phyloP scores from a whole-genome alignment of 2,329 filamentous ascomycete species.

The Aspergillus ochraceoroseus region DNA sequence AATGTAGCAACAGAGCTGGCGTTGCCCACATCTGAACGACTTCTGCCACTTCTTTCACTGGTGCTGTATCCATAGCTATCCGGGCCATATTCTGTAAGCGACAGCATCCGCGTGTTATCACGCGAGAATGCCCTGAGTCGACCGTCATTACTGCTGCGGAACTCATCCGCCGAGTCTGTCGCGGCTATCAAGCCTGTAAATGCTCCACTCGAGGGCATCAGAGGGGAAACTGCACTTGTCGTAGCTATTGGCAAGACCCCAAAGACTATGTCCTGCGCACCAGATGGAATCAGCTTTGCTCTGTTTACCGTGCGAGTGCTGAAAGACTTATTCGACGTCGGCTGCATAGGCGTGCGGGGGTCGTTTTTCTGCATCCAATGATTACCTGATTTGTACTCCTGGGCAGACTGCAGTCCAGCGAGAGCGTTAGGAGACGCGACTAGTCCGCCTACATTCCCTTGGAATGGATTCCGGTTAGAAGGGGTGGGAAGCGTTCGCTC shows the following conservation, averaged over 20 bases:
- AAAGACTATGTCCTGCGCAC: conserved; percentile 30
- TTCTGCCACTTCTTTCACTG: conserved; percentile 28
- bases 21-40: conserved; percentile 24
- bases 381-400: conserved; percentile 21
- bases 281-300: conserved; percentile 20
- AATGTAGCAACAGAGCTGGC: conserved; percentile 31
- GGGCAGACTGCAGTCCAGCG: conserved; percentile 17
- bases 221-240: conserved; percentile 16
- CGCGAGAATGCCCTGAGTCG: conserved; percentile 22
- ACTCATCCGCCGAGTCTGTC: conserved; percentile 22
- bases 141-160: conserved; percentile 13
- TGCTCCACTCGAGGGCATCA: conserved; percentile 12
- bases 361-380: conserved; percentile 18
- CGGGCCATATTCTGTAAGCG: conserved; percentile 30
- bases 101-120: conserved; percentile 20
- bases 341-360: conserved; percentile 20
- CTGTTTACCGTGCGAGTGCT: conserved; percentile 19
- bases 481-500: conserved; percentile 39
- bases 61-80: conserved; percentile 41
- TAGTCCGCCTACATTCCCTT: conserved; percentile 15
- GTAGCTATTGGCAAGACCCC: conserved; percentile 27
- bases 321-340: conserved; percentile 22
- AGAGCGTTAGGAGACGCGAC: conserved; percentile 18
- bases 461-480: conserved; percentile 24
- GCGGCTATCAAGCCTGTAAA: conserved; percentile 19